Conservation (phyloP, 2,329 filamentous ascomycete species). For the Diaporthe velutina region DNA sequence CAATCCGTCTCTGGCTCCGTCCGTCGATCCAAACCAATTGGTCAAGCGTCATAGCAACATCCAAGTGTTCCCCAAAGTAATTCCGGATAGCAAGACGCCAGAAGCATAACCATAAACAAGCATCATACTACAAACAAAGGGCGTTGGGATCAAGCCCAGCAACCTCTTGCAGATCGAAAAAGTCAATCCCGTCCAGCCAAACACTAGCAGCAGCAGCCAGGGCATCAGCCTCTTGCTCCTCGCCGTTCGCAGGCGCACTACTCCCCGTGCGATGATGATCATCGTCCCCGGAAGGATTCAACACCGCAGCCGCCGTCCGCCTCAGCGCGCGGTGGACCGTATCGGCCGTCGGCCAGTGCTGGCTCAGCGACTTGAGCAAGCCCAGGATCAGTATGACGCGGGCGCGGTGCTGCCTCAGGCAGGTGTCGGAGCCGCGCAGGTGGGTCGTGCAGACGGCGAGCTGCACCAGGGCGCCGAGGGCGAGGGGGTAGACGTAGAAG, state of each 20-base stretch:
- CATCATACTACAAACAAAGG: not conserved
- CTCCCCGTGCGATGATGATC: not conserved
- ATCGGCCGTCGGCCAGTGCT: not conserved
- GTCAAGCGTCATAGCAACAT: not conserved
- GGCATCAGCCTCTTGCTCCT: not conserved
- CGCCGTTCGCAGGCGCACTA: not conserved
- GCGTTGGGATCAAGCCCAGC: not conserved
- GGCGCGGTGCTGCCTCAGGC: conserved; percentile 1
- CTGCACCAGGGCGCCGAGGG: not conserved
- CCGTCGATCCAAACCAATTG: not conserved
- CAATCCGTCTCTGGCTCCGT: too few relatives aligned
- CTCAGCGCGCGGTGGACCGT: not conserved
- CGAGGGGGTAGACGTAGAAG: not conserved
- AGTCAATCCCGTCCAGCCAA: not conserved
- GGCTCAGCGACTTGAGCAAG: not conserved
- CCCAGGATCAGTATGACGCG: not conserved
- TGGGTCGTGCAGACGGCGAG: not conserved
- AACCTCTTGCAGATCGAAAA: not conserved
- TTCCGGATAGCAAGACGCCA: not conserved
- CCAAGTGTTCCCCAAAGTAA: not conserved
- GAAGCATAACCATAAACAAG: not conserved
- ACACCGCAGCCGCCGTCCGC: not conserved
- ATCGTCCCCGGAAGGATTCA: not conserved
- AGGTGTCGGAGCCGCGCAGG: not conserved
- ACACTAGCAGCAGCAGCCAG: not conserved